A percentile compares a stretch with the other conserved stretches of the same genome.
Conservation (phyloP, 2,329 filamentous ascomycete species). For the Colletotrichum horii region DNA sequence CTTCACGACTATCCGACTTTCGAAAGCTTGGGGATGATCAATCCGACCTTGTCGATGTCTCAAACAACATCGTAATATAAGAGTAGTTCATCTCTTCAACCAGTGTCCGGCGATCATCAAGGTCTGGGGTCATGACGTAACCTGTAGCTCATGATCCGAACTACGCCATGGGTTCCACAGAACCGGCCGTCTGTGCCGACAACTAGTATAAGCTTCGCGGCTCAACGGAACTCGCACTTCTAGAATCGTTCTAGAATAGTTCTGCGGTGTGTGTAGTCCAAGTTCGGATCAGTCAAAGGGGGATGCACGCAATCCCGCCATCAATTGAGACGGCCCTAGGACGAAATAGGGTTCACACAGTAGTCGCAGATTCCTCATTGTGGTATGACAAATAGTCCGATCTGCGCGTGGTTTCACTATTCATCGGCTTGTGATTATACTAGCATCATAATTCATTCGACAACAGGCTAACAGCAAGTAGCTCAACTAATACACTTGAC, state of each 20-base stretch:
- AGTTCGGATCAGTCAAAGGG: background rate
- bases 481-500: background rate
- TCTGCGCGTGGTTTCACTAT: background rate
- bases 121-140: slow-evolving; percentile 10
- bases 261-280: background rate
- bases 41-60: background rate
- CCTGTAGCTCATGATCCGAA: background rate
- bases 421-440: background rate
- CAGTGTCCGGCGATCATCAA: background rate
- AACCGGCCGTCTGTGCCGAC: background rate
- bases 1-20: background rate
- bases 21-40: background rate
- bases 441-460: background rate
- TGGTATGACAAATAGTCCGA: background rate
- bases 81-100: background rate
- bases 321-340: background rate
- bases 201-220: background rate
- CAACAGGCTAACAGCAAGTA: background rate
- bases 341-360: background rate
- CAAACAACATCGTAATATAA: background rate
- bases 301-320: background rate
- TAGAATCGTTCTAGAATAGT: background rate
- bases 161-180: background rate
- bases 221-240: background rate
- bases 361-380: background rate